These are phyloP conservation scores for Pelagophyceae sp. DNA, from an alignment of 352 stramenopile genomes.

Conservation along the genomic window DNA sequence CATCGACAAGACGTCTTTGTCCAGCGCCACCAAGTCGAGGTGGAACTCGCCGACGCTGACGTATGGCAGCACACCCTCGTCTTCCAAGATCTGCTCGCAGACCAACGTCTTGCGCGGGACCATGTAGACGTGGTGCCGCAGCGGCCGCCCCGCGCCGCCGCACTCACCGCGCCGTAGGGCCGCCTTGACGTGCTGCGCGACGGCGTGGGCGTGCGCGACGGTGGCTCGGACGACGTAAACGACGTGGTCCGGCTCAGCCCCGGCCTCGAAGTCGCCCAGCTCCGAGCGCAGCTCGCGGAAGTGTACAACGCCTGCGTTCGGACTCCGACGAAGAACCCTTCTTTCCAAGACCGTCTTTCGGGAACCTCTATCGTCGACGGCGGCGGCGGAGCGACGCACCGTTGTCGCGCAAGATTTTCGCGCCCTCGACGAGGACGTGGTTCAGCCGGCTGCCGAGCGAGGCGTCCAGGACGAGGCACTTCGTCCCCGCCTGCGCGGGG, in stretches of 20 bases:
- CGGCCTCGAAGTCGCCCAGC: conserved; percentile 34
- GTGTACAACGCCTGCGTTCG: conserved; percentile 60
- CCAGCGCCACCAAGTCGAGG: not conserved
- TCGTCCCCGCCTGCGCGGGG: conserved; percentile 59
- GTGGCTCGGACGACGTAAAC: conserved; percentile 73
- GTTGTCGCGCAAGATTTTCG: conserved; percentile 55
- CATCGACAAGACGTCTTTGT: conserved; percentile 62
- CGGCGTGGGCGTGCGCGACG: conserved; percentile 59
- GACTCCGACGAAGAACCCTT: no score
- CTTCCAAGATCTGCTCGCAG: conserved; percentile 78
- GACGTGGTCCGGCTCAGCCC: conserved; percentile 54
- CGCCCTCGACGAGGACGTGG: conserved; percentile 71
- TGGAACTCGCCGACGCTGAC: conserved; percentile 70
- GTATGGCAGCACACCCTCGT: conserved; percentile 69
- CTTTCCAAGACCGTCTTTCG: no score
- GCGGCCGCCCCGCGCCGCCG: conserved; percentile 40
- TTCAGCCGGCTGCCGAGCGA: conserved; percentile 65
- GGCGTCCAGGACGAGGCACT: conserved; percentile 70
- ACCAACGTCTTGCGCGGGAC: conserved; percentile 74
- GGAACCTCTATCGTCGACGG: conserved; percentile 48
- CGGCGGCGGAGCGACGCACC: conserved; percentile 7
- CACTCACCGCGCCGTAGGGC: conserved; percentile 39
- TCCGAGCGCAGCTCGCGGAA: conserved; percentile 57
- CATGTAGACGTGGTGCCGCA: conserved; percentile 73
- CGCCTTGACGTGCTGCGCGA: conserved; percentile 51